These are phyloP conservation scores for Trichosporon sp. DNA, from an alignment of 1,284 basidiomycete species.

Conservation along the genomic window DNA sequence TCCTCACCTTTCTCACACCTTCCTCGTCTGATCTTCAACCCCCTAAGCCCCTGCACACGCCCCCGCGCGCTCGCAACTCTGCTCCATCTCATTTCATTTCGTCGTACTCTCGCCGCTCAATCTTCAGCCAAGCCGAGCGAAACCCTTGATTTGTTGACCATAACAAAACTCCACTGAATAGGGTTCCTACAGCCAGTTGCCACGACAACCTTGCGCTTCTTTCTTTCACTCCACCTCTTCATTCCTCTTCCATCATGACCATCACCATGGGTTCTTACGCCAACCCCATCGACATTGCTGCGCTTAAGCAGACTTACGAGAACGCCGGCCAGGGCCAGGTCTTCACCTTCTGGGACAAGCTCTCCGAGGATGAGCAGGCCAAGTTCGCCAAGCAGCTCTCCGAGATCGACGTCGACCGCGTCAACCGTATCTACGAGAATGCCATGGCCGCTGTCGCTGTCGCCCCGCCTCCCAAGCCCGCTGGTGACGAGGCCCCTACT, in stretches of 20 bases:
- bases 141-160: constrained; percentile 3
- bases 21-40: constrained; percentile 1
- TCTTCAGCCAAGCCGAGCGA: constrained; percentile 5
- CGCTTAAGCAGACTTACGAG: constrained; percentile 63
- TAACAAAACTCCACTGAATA: constrained; percentile 19
- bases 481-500: constrained; percentile 49
- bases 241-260: neutral
- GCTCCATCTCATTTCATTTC: neutral
- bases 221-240: neutral
- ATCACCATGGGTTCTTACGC: constrained; percentile 14
- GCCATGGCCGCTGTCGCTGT: constrained; percentile 70
- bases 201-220: constrained; percentile 9
- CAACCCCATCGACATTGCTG: constrained; percentile 36
- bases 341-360: constrained; percentile 79
- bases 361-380: constrained; percentile 68
- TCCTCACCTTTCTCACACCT: neutral
- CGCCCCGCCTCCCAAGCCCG: constrained; percentile 41
- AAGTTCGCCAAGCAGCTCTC: constrained; percentile 74
- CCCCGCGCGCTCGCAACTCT: neutral
- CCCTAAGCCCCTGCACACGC: neutral
- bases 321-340: constrained; percentile 85
- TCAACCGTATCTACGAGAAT: constrained; percentile 83
- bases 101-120: constrained; percentile 10
- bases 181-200: neutral
- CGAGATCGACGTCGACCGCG: constrained; percentile 81